A percentile compares a stretch with the other conserved stretches of the same genome.
Evolutionary conservation across 768 basidiomycete genomes (phyloP).

Genomic region (Amanita brunnescens): DNA sequence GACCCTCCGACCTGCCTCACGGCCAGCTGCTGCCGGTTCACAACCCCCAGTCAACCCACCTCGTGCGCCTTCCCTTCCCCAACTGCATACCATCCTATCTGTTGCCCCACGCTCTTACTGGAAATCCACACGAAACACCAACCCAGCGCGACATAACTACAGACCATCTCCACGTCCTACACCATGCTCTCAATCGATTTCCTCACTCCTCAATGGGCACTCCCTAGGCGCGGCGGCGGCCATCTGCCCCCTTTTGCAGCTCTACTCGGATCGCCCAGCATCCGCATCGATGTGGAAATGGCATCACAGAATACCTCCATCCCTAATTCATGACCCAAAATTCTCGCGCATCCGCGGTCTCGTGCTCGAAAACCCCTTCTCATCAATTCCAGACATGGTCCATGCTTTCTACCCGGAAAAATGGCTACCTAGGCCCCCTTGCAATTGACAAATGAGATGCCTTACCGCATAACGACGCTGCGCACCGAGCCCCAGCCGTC

Average conservation of each 20-base stretch:
- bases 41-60: too few species aligned
- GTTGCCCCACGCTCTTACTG: conserved; percentile 43
- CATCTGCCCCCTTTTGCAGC: conserved; percentile 25
- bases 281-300: too few species aligned
- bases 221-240: conserved; percentile 39
- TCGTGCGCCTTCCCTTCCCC: neutral
- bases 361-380: conserved; percentile 43
- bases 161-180: conserved; percentile 30
- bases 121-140: conserved; percentile 31
- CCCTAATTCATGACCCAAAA: too few species aligned
- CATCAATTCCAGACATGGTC: conserved; percentile 24
- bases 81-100: conserved; percentile 25
- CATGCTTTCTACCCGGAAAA: conserved; percentile 31
- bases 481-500: too few species aligned
- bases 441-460: too few species aligned
- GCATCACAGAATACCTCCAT: too few species aligned
- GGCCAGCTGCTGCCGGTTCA: too few species aligned
- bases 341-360: conserved; percentile 22
- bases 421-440: conserved; percentile 29
- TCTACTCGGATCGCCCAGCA: neutral
- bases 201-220: conserved; percentile 31
- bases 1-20: too few species aligned
- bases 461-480: too few species aligned
- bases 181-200: conserved; percentile 22
- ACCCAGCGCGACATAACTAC: conserved; percentile 28